A percentile compares a stretch with the other conserved stretches of the same genome.
Conservation (phyloP, 2,329 filamentous ascomycete species). For the Colletotrichum falcatum region DNA sequence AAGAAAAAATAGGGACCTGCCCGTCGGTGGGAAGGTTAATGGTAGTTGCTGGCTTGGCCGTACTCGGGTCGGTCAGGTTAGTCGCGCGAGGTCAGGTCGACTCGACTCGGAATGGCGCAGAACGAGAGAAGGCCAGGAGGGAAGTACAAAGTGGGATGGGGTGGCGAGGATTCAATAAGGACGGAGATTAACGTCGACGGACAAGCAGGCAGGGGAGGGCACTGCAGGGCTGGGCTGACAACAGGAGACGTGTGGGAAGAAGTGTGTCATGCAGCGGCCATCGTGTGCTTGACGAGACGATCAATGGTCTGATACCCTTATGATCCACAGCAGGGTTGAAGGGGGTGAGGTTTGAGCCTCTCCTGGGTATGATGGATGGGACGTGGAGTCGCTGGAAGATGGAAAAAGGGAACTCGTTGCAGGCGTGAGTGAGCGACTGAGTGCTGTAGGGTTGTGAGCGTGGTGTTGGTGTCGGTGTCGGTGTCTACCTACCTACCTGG, state of each 20-base stretch:
- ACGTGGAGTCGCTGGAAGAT: not conserved
- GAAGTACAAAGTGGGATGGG: constrained; percentile 29
- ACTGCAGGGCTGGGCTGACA: constrained; percentile 34
- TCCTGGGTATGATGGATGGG: constrained; percentile 1
- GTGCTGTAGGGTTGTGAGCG: not conserved
- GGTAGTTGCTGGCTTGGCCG: constrained; percentile 33
- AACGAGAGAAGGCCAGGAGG: constrained; percentile 35
- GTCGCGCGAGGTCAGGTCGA: constrained; percentile 40
- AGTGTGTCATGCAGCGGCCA: constrained; percentile 41
- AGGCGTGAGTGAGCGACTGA: not conserved
- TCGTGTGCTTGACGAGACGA: constrained; percentile 31
- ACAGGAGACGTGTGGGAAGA: constrained; percentile 36
- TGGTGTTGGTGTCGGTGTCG: not conserved
- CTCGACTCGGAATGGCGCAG: constrained; percentile 39
- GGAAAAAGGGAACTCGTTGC: not conserved
- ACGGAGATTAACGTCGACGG: constrained; percentile 41
- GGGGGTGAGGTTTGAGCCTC: constrained; percentile 23
- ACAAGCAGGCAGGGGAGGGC: constrained; percentile 17
- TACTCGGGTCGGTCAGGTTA: constrained; percentile 38
- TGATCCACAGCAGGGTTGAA: constrained; percentile 40
- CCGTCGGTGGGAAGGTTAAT: constrained; percentile 47
- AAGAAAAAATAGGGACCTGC: constrained; percentile 49
- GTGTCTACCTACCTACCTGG: not conserved
- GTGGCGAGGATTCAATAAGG: constrained; percentile 42
- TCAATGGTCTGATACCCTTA: constrained; percentile 39